Conservation (phyloP, 495 filamentous ascomycete species). For the Neurospora intermedia region DNA sequence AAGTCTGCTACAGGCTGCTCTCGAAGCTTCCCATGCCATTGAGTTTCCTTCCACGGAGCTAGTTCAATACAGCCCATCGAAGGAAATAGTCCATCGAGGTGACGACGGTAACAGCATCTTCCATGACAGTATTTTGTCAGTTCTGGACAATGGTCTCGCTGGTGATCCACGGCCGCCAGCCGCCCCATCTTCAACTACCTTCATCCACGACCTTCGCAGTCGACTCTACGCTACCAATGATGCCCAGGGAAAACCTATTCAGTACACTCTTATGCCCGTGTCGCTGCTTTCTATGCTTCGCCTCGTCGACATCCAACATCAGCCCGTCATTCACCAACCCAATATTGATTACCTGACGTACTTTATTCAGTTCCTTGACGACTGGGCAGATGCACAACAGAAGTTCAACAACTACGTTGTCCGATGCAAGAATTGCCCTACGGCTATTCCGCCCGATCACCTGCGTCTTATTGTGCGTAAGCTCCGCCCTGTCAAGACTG, state of each 20-base stretch:
- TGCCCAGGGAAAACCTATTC: slow-evolving; percentile 18
- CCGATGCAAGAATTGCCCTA: background rate
- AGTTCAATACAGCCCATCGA: too few relatives aligned
- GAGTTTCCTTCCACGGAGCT: too few relatives aligned
- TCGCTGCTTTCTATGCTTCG: slow-evolving; percentile 4
- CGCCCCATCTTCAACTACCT: background rate
- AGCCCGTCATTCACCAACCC: background rate
- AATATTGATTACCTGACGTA: background rate
- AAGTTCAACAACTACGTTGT: slow-evolving; percentile 21
- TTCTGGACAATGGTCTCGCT: background rate
- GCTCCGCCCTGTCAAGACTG: background rate
- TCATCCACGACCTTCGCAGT: background rate
- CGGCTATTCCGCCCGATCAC: slow-evolving; percentile 8
- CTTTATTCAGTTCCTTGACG: slow-evolving; percentile 14
- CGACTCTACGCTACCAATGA: slow-evolving; percentile 2
- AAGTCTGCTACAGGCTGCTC: background rate
- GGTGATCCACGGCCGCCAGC: background rate
- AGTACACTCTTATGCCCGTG: slow-evolving; percentile 17
- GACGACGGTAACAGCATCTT: too few relatives aligned
- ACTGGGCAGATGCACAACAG: slow-evolving; percentile 6
- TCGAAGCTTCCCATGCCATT: background rate
- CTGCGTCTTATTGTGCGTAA: background rate
- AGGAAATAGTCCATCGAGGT: too few relatives aligned
- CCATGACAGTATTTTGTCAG: background rate
- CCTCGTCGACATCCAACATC: background rate